These are phyloP conservation scores for Anastatica hierochuntica DNA, from an alignment of 345 rosid genomes.

Conservation along the genomic window DNA sequence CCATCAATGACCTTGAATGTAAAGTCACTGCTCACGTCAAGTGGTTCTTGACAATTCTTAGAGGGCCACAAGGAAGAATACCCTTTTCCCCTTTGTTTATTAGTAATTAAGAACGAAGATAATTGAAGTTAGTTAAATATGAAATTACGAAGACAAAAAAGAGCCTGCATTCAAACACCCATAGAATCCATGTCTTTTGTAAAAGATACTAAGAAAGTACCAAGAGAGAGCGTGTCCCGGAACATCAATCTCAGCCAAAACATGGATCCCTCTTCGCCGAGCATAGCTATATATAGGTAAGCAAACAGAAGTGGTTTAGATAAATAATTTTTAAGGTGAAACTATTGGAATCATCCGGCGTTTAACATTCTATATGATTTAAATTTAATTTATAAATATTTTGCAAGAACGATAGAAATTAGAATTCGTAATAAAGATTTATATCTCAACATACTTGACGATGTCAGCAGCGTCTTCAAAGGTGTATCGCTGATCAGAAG, in stretches of 20 bases:
- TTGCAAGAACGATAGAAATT: background rate
- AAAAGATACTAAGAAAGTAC: conserved; percentile 13
- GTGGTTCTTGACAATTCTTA: conserved; percentile 54
- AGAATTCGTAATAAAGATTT: too few species aligned
- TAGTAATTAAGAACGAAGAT: too few species aligned
- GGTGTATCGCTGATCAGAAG: conserved; percentile 43
- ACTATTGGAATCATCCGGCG: too few species aligned
- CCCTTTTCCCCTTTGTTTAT: conserved; percentile 46
- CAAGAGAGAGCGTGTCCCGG: conserved; percentile 78
- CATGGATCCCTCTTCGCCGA: conserved; percentile 43
- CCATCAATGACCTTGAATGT: conserved; percentile 65
- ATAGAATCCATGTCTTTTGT: too few species aligned
- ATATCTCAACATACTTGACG: conserved; percentile 33
- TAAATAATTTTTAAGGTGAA: too few species aligned
- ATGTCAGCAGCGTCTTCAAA: conserved; percentile 55
- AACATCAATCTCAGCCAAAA: conserved; percentile 66
- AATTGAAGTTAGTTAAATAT: too few species aligned
- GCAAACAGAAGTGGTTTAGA: too few species aligned
- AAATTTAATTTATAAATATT: background rate
- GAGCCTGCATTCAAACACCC: too few species aligned
- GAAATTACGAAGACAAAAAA: too few species aligned
- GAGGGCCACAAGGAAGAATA: conserved; percentile 76
- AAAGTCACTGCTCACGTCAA: conserved; percentile 61
- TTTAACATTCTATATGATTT: too few species aligned
- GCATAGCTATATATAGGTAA: conserved; percentile 47